Evolutionary conservation across 176 grass and related monocot genomes (phyloP), one percentile per base, ranked within the genome.

Genomic region (Bothriochloa decipiens): DNA sequence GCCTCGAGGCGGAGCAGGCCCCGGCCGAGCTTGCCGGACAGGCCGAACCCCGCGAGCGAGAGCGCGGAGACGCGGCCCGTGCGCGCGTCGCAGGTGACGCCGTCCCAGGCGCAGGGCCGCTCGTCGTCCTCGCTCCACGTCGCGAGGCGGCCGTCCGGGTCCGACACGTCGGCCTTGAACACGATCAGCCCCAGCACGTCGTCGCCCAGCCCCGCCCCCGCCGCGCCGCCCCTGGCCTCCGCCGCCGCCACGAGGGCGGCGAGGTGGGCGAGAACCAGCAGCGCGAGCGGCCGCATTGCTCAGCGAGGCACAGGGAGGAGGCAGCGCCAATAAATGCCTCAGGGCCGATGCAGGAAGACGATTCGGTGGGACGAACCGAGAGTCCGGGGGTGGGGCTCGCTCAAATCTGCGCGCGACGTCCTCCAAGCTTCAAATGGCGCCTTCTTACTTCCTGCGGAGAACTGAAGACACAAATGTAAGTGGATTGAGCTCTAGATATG

Each of bases 41-140:
- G 88, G 61, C 82, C 87, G 86, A 94, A 93, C 52, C 86, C 93
- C 6, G 87, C 88, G 72, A 99, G 87, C 20, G 86, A 72, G 71
- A 99, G 88, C 14, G 46, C 84, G 7, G 82, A 55, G 73, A 96
- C 93, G 76, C 93, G 93, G 86, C 89, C 88, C 17, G 86, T 85
- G 80, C 65, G 81, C 29, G 90, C 66, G 78, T 99, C 90, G 65
- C 97, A 99, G 80, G 72, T 90, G 85, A 99, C 78, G 36, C 84
- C 92, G 40, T 40, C 45, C 93, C 97, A 99, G 4, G 46, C 55
- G 86, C 97, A 99, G 27, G 97, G 82, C 16, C 87, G 82, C 58
- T 88, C 82, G 86, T 96, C 93, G 79, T 99, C 89, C 90, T 99
- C 97, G 82, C 77, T 96, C 97, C 97, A 99, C 49, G 97, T 92